These are phyloP conservation scores for Xylariaceae sp. DNA, from an alignment of 2,329 filamentous ascomycete genomes.

Conservation along the genomic window DNA sequence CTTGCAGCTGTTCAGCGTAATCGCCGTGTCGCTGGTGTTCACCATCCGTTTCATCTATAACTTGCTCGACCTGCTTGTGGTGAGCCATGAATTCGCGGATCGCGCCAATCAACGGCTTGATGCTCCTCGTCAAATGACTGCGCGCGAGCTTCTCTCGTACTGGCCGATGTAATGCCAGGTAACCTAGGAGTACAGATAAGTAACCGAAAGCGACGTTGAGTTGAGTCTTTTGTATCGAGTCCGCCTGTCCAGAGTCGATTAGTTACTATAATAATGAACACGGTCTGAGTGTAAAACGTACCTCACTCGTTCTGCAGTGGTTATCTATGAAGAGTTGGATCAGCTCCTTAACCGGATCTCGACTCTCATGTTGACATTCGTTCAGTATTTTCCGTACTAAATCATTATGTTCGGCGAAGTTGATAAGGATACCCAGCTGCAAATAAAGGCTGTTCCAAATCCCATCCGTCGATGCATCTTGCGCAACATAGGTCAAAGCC, in stretches of 20 bases:
- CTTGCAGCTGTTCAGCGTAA: slow-evolving; percentile 37
- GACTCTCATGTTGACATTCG: slow-evolving; percentile 34
- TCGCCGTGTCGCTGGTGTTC: slow-evolving; percentile 28
- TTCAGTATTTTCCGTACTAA: slow-evolving; percentile 49
- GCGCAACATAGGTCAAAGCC: slow-evolving; percentile 44
- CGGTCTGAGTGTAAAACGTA: slow-evolving; percentile 39
- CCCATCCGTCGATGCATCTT: slow-evolving; percentile 44
- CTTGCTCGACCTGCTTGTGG: slow-evolving; percentile 45
- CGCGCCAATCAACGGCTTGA: slow-evolving; percentile 45
- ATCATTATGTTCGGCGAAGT: slow-evolving; percentile 74
- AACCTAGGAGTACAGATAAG: slow-evolving; percentile 76
- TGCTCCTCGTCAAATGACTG: slow-evolving; percentile 40
- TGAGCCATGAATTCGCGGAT: slow-evolving; percentile 52
- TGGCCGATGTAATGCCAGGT: slow-evolving; percentile 58
- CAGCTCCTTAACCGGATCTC: slow-evolving; percentile 52
- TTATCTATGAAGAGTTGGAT: slow-evolving; percentile 63
- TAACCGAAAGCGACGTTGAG: slow-evolving; percentile 83
- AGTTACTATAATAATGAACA: slow-evolving; percentile 14
- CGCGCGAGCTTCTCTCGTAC: slow-evolving; percentile 41
- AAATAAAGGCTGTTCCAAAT: slow-evolving; percentile 69
- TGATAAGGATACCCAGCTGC: slow-evolving; percentile 77
- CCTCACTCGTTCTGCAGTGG: slow-evolving; percentile 60
- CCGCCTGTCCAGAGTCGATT: slow-evolving; percentile 44
- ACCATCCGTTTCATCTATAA: slow-evolving; percentile 32
- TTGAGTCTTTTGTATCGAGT: slow-evolving; percentile 68